Evolutionary conservation across 1,284 basidiomycete species (phyloP).

Genomic region (Boletus austroedulis): DNA sequence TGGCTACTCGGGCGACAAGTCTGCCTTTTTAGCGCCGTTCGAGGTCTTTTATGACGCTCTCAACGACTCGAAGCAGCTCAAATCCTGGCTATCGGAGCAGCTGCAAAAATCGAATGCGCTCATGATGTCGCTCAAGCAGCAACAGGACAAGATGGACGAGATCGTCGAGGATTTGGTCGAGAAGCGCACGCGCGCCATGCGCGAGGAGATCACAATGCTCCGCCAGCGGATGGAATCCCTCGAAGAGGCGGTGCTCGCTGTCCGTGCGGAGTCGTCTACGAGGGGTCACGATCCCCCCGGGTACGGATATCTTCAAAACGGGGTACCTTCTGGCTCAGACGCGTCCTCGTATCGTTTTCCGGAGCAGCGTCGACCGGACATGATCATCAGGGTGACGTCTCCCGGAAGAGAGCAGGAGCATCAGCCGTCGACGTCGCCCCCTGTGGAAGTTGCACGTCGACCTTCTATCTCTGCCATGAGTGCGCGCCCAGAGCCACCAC

Average conservation of each 20-base stretch:
- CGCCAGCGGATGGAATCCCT: constrained; percentile 55
- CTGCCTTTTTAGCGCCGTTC: constrained; percentile 73
- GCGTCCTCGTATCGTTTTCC: constrained; percentile 30
- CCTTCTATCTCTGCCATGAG: constrained; percentile 44
- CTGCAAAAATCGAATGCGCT: constrained; percentile 58
- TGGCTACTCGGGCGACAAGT: constrained; percentile 59
- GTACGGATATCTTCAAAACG: constrained; percentile 27
- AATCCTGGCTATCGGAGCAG: constrained; percentile 69
- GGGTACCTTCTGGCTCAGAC: constrained; percentile 22
- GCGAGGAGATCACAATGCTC: constrained; percentile 54
- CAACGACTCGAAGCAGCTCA: constrained; percentile 69
- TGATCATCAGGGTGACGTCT: constrained; percentile 20
- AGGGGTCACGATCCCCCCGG: constrained; percentile 30
- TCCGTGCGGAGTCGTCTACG: constrained; percentile 33
- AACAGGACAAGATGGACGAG: constrained; percentile 56
- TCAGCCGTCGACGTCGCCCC: constrained; percentile 36
- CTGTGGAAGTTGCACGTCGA: constrained; percentile 46
- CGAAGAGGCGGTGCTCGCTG: constrained; percentile 49
- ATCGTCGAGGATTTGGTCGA: constrained; percentile 57
- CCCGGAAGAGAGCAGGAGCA: constrained; percentile 29
- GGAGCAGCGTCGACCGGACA: constrained; percentile 28
- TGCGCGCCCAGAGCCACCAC: constrained; percentile 45
- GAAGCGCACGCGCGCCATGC: constrained; percentile 50
- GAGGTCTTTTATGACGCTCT: constrained; percentile 77
- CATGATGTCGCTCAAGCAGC: constrained; percentile 49